A percentile compares a stretch with the other conserved stretches of the same genome.
Conservation (phyloP, 2,329 filamentous ascomycete species). For the Epichloe baconii region DNA sequence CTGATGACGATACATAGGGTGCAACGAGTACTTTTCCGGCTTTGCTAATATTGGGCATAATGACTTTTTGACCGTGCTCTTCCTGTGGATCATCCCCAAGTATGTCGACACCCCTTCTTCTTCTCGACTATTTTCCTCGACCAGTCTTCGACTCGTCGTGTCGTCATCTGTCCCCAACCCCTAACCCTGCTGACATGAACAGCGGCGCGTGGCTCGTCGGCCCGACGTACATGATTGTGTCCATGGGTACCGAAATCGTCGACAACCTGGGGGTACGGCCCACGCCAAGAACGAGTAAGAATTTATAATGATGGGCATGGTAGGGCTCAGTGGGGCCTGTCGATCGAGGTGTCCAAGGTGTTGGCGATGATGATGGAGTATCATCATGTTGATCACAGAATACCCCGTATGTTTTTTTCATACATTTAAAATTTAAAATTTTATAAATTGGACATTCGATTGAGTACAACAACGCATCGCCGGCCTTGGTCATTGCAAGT, state of each 20-base stretch:
- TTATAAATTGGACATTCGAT: too few species aligned
- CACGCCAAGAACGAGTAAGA: slow-evolving; percentile 27
- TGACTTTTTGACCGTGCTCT: slow-evolving; percentile 26
- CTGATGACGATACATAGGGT: slow-evolving; percentile 25
- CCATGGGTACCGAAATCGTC: slow-evolving; percentile 35
- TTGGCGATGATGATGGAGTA: neutral
- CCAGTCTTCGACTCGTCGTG: too few species aligned
- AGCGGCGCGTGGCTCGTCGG: slow-evolving; percentile 44
- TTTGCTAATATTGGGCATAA: slow-evolving; percentile 48
- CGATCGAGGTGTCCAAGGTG: neutral
- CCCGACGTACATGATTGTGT: slow-evolving; percentile 37
- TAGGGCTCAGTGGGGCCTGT: too few species aligned
- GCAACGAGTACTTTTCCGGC: slow-evolving; percentile 41
- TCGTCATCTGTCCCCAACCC: neutral
- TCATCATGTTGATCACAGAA: neutral
- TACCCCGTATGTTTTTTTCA: neutral
- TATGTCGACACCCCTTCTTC: slow-evolving; percentile 18
- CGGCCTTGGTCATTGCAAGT: too few species aligned
- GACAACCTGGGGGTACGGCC: slow-evolving; percentile 29
- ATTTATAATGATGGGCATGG: too few species aligned
- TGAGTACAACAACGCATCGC: too few species aligned
- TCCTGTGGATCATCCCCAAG: slow-evolving; percentile 48
- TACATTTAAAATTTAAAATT: too few species aligned
- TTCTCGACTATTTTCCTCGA: neutral
- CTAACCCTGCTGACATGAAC: neutral